phyloP scores from a whole-genome alignment of 2,329 filamentous ascomycete species.

The Claviceps pusilla region DNA sequence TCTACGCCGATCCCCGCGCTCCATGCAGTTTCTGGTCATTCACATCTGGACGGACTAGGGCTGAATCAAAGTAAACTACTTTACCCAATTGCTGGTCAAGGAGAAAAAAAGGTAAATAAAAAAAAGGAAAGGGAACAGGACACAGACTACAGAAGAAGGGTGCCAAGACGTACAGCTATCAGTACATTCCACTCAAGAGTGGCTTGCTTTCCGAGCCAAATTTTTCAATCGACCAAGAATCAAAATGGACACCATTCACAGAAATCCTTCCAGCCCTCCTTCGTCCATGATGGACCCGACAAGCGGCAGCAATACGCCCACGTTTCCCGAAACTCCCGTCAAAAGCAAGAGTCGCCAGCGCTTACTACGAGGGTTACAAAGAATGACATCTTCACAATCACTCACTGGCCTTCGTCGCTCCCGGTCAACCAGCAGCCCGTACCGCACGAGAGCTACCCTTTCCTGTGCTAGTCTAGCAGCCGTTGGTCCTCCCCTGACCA shows the following conservation, averaged over 20 bases:
- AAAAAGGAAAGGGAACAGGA: background rate
- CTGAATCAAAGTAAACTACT: background rate
- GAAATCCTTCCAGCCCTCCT: constrained; percentile 11
- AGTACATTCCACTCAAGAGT: background rate
- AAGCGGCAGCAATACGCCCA: constrained; percentile 8
- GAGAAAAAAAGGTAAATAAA: background rate
- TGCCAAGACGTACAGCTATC: background rate
- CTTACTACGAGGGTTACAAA: constrained; percentile 58
- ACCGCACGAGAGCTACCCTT: constrained; percentile 37
- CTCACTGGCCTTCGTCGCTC: constrained; percentile 48
- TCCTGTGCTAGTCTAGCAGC: constrained; percentile 41
- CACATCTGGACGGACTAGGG: background rate
- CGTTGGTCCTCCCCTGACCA: constrained; percentile 16
- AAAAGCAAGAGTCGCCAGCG: constrained; percentile 56
- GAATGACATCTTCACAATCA: constrained; percentile 68
- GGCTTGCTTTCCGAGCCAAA: background rate
- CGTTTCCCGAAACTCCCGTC: constrained; percentile 14
- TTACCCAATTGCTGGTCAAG: background rate
- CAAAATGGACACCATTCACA: constrained; percentile 1
- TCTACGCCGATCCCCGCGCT: background rate
- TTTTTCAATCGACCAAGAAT: background rate
- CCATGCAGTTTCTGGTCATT: background rate
- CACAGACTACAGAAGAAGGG: background rate
- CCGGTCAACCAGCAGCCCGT: constrained; percentile 53
- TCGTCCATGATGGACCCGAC: constrained; percentile 12